Conservation (phyloP, 805 yeast genomes). For the Barnettozyma californica region DNA sequence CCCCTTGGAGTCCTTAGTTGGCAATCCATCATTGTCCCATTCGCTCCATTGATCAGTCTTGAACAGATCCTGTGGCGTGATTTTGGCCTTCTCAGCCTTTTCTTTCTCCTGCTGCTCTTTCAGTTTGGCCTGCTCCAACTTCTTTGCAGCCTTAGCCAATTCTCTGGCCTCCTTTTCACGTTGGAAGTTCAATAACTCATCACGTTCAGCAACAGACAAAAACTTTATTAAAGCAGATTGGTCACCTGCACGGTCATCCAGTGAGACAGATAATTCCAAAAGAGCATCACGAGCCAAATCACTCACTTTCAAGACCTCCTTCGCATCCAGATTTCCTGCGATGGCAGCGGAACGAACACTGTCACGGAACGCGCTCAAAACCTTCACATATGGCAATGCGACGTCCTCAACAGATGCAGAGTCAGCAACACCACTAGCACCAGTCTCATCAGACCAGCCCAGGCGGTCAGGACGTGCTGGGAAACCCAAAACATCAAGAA, state of each 20-base stretch:
- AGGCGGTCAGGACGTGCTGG: slow-evolving; percentile 59
- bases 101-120: slow-evolving; percentile 62
- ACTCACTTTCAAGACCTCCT: slow-evolving; percentile 57
- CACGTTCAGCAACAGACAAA: slow-evolving; percentile 61
- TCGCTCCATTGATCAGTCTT: slow-evolving; percentile 54
- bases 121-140: slow-evolving; percentile 47
- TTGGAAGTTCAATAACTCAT: slow-evolving; percentile 52
- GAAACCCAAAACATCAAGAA: slow-evolving; percentile 72
- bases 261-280: slow-evolving; percentile 68
- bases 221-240: slow-evolving; percentile 81
- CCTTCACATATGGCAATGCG: slow-evolving; percentile 75
- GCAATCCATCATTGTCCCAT: slow-evolving; percentile 86
- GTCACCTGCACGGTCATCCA: slow-evolving; percentile 82
- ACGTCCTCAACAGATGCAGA: slow-evolving; percentile 50
- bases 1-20: slow-evolving; percentile 70
- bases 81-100: slow-evolving; percentile 58
- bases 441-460: slow-evolving; percentile 65
- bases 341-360: slow-evolving; percentile 72
- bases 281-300: slow-evolving; percentile 76
- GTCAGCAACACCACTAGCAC: neutral
- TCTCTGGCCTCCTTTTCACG: slow-evolving; percentile 51
- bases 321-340: slow-evolving; percentile 39
- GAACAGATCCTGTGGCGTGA: slow-evolving; percentile 72
- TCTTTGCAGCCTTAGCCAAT: slow-evolving; percentile 52
- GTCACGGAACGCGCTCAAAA: slow-evolving; percentile 77